Evolutionary conservation across 2,329 filamentous ascomycete species (phyloP).

Genomic region (Ascochyta clinopodiicola): DNA sequence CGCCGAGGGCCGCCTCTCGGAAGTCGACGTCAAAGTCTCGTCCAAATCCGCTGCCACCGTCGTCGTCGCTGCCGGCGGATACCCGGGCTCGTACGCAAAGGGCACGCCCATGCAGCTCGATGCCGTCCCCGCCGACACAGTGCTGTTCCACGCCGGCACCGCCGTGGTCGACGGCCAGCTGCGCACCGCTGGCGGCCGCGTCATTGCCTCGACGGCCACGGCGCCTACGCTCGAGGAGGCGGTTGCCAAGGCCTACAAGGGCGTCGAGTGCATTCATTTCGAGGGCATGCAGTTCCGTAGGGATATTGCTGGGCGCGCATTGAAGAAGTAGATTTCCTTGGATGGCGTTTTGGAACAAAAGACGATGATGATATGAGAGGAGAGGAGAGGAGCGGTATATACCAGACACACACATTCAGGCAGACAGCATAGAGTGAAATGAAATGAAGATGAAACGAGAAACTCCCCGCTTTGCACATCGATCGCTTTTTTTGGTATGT

Average conservation of each 20-base stretch:
- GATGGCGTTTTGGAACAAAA: no score
- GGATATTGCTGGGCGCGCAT: slow-evolving; percentile 75
- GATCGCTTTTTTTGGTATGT: not conserved
- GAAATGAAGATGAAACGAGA: no score
- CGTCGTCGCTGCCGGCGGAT: slow-evolving; percentile 90
- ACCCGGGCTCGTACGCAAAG: slow-evolving; percentile 83
- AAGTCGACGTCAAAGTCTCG: slow-evolving; percentile 71
- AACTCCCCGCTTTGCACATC: no score
- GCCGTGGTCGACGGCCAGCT: slow-evolving; percentile 66
- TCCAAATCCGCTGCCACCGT: slow-evolving; percentile 83
- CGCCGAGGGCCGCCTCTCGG: slow-evolving; percentile 74
- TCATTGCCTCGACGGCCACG: slow-evolving; percentile 89
- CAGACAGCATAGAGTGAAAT: no score
- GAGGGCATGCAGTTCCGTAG: slow-evolving; percentile 89
- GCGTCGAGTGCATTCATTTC: slow-evolving; percentile 80
- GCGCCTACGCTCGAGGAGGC: slow-evolving; percentile 79
- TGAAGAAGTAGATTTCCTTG: slow-evolving; percentile 39
- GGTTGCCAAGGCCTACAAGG: slow-evolving; percentile 85
- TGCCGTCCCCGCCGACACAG: slow-evolving; percentile 61
- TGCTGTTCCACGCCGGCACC: slow-evolving; percentile 95
- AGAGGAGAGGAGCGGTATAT: no score
- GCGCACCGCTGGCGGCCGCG: slow-evolving; percentile 82
- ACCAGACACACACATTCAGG: no score
- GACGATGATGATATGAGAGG: no score
- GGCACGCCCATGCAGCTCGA: slow-evolving; percentile 68